A percentile compares a stretch with the other conserved stretches of the same genome.
These are phyloP conservation scores for Colletotrichum theobromicola DNA, from an alignment of 2,329 filamentous ascomycete genomes.

Conservation along the genomic window DNA sequence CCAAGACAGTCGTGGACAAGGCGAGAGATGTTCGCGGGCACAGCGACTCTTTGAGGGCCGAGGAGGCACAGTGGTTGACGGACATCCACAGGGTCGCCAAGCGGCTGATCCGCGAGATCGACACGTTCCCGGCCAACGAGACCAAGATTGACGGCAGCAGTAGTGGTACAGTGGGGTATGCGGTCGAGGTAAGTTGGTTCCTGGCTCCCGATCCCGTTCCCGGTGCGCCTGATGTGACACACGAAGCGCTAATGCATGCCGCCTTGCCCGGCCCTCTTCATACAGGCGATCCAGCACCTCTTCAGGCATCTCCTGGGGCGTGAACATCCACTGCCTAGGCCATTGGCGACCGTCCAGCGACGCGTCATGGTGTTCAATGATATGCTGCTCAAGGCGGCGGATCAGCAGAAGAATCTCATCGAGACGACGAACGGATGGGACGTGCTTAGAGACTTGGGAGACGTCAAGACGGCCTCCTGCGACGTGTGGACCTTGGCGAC, in stretches of 20 bases:
- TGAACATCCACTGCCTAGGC: not conserved
- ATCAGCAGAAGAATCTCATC: not conserved
- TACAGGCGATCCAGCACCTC: not conserved
- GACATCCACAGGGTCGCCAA: not conserved
- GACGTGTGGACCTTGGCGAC: not conserved
- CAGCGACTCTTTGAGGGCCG: not conserved
- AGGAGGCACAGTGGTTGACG: not conserved
- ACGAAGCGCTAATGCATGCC: not conserved
- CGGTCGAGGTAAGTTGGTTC: not conserved
- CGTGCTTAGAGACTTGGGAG: not conserved
- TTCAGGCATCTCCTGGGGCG: not conserved
- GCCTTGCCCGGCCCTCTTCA: not conserved
- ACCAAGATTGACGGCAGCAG: not conserved
- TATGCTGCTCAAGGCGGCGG: not conserved
- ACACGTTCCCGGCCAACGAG: not conserved
- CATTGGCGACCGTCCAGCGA: not conserved
- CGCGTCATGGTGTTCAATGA: not conserved
- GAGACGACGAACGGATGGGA: not conserved
- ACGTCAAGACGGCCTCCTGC: not conserved
- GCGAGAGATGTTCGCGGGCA: not conserved
- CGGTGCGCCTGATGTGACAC: not conserved
- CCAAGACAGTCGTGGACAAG: not conserved
- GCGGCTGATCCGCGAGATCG: not conserved
- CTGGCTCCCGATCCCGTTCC: not conserved
- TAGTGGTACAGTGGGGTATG: not conserved